A percentile compares a stretch with the other conserved stretches of the same genome.
Evolutionary conservation across 2,329 filamentous ascomycete genomes (phyloP).

Genomic region (Aspergillaceae sp.): DNA sequence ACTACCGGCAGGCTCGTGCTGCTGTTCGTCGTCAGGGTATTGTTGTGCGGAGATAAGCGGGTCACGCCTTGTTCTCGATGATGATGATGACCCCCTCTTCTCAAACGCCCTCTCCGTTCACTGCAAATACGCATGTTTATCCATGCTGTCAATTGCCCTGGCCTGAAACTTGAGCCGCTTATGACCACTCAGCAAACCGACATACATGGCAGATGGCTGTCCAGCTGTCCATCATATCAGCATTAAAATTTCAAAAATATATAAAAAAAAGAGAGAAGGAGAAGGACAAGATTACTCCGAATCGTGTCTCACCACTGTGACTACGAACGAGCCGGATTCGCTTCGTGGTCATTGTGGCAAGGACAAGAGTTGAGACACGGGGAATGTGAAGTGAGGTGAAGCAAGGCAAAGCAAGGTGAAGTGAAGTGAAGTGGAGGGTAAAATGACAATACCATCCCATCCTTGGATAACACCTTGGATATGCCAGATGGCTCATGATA

Average conservation of each 20-base stretch:
- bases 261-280: conserved; percentile 5
- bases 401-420: background rate
- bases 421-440: background rate
- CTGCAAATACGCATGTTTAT: conserved; percentile 1
- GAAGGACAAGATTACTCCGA: conserved; percentile 2
- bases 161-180: background rate
- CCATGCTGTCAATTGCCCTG: conserved; percentile 13
- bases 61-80: background rate
- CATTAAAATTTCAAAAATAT: background rate
- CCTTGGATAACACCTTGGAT: conserved; percentile 1
- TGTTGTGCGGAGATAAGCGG: conserved; percentile 29
- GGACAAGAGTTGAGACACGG: background rate
- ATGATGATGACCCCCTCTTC: background rate
- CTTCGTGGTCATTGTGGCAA: conserved; percentile 4
- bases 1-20: conserved; percentile 29
- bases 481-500: conserved; percentile 3
- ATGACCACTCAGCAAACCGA: no score
- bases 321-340: conserved; percentile 10
- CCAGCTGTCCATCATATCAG: background rate
- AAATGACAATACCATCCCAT: background rate
- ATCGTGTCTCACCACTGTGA: background rate
- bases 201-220: no score
- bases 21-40: conserved; percentile 30
- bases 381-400: background rate
- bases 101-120: no score